A percentile compares a stretch with the other conserved stretches of the same genome.
Evolutionary conservation across 345 rosid species (phyloP).

Genomic region (Dovyalis caffra): DNA sequence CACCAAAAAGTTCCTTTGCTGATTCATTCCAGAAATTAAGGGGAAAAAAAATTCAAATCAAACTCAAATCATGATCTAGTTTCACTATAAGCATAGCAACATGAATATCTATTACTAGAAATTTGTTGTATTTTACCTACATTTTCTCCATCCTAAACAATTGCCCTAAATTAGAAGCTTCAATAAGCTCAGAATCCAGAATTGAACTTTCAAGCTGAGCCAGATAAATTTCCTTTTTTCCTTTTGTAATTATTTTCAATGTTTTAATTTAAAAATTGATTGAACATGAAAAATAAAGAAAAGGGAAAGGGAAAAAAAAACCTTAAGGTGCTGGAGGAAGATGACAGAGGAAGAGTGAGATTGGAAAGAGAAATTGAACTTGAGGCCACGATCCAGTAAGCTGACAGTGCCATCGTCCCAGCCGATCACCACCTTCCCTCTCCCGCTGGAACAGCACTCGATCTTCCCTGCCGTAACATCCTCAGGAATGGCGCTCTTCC

Average conservation of each 20-base stretch:
- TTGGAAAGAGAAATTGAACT: slow-evolving; percentile 80
- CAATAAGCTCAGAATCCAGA: too few relatives aligned
- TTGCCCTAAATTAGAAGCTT: too few relatives aligned
- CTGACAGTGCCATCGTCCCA: slow-evolving; percentile 77
- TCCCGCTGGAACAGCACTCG: slow-evolving; percentile 89
- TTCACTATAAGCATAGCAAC: background rate
- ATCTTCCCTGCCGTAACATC: slow-evolving; percentile 61
- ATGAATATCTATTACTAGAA: background rate
- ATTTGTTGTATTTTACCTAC: background rate
- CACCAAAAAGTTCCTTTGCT: slow-evolving; percentile 92
- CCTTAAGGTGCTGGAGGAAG: slow-evolving; percentile 97
- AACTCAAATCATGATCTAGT: background rate
- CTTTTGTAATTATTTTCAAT: too few relatives aligned
- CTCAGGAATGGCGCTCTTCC: slow-evolving; percentile 74
- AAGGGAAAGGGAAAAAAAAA: slow-evolving; percentile 1
- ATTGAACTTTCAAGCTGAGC: too few relatives aligned
- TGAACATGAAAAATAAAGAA: background rate
- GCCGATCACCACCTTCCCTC: slow-evolving; percentile 91
- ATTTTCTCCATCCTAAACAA: background rate
- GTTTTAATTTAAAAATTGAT: too few relatives aligned
- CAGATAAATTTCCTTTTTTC: too few relatives aligned
- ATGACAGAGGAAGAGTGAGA: slow-evolving; percentile 81
- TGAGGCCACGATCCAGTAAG: slow-evolving; percentile 93
- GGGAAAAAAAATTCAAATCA: background rate
- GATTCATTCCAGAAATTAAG: slow-evolving; percentile 9